Conservation (phyloP, 768 basidiomycete genomes). For the Strobilomyces confusus region DNA sequence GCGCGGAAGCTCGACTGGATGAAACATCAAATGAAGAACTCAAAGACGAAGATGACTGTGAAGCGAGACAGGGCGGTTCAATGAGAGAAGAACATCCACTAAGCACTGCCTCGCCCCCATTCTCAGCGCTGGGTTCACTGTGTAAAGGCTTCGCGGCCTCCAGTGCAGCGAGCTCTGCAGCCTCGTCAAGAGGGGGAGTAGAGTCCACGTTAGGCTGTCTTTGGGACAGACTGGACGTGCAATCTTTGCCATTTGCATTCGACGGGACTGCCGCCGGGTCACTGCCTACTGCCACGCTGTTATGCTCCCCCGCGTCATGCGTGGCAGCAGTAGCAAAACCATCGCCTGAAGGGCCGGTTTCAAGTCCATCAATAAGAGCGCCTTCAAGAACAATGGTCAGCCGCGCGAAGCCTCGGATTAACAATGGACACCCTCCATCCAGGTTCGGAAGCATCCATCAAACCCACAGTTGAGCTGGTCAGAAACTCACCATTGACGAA, state of each 20-base stretch:
- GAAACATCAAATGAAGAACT: conserved; percentile 43
- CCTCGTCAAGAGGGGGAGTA: conserved; percentile 19
- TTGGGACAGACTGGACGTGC: conserved; percentile 12
- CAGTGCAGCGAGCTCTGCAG: conserved; percentile 13
- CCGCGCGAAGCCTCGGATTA: conserved; percentile 44
- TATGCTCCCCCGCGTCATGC: conserved; percentile 16
- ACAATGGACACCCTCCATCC: conserved; percentile 40
- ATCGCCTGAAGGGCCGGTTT: conserved; percentile 31
- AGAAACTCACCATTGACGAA: conserved; percentile 52
- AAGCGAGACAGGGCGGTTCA: conserved; percentile 31
- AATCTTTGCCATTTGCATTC: conserved; percentile 15
- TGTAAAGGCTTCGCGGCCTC: conserved; percentile 20
- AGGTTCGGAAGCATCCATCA: conserved; percentile 46
- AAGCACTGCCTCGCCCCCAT: conserved; percentile 14
- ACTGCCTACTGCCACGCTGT: conserved; percentile 18
- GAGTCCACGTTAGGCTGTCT: conserved; percentile 21
- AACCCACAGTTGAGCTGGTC: conserved; percentile 29
- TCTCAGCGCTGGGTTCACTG: conserved; percentile 16
- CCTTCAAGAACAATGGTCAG: conserved; percentile 51
- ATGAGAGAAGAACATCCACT: conserved; percentile 21
- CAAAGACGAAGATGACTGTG: conserved; percentile 30
- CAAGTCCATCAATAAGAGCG: conserved; percentile 37
- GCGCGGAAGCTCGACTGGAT: conserved; percentile 39
- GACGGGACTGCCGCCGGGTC: conserved; percentile 26
- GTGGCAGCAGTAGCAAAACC: conserved; percentile 11